Evolutionary conservation across 2,329 filamentous ascomycete genomes (phyloP).

Genomic region (Dichotomopilus funicola): DNA sequence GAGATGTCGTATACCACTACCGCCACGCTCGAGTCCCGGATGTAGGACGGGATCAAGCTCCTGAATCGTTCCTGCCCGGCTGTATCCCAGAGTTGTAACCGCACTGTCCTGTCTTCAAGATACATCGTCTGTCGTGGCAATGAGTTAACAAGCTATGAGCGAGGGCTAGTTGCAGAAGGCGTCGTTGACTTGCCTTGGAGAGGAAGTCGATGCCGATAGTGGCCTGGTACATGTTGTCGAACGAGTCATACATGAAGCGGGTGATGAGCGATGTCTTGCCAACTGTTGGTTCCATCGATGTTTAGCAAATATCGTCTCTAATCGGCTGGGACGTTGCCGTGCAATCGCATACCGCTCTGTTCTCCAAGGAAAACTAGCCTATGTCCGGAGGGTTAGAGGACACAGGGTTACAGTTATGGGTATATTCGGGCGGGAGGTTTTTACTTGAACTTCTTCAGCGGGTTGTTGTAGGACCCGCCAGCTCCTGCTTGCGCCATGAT

Average conservation of each 20-base stretch:
- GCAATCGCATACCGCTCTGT: slow-evolving; percentile 74
- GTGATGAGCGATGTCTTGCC: slow-evolving; percentile 98
- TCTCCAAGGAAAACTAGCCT: slow-evolving; percentile 93
- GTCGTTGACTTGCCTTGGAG: slow-evolving; percentile 67
- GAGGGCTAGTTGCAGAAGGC: not conserved
- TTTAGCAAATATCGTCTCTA: slow-evolving; percentile 1
- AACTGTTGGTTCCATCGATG: slow-evolving; percentile 51
- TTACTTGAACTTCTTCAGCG: slow-evolving; percentile 99
- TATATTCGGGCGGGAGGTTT: slow-evolving; percentile 13
- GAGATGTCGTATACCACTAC: slow-evolving; percentile 99
- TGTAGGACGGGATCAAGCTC: slow-evolving; percentile 95
- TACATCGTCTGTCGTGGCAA: slow-evolving; percentile 75
- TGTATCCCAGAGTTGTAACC: slow-evolving; percentile 97
- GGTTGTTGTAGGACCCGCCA: slow-evolving; percentile 92
- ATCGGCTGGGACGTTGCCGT: not conserved
- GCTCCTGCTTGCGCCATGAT: slow-evolving; percentile 78
- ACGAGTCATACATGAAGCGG: slow-evolving; percentile 99
- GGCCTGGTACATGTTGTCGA: slow-evolving; percentile 99
- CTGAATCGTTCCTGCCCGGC: slow-evolving; percentile 96
- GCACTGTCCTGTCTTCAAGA: slow-evolving; percentile 94
- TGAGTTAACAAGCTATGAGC: not conserved
- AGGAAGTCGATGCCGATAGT: slow-evolving; percentile 99
- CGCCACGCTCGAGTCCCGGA: slow-evolving; percentile 94
- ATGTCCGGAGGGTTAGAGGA: slow-evolving; percentile 6
- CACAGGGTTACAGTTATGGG: not conserved